Conservation (phyloP, 208 protist species). For the Vickermania ingenoplastis region DNA sequence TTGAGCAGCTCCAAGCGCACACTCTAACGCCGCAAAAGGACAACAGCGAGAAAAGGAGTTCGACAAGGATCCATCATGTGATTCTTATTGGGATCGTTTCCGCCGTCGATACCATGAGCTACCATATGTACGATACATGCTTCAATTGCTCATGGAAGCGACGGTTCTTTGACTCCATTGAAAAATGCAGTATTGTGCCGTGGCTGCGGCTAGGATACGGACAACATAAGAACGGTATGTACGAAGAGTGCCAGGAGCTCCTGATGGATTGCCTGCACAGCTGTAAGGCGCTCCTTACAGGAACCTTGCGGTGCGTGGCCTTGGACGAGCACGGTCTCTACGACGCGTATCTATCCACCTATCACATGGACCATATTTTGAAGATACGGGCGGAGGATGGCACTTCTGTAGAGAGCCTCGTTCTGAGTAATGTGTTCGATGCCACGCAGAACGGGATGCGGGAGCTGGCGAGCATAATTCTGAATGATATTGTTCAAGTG, state of each 20-base stretch:
- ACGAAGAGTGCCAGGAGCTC: background rate
- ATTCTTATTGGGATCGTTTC: background rate
- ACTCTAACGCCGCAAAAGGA: no score
- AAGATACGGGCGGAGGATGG: no score
- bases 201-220: background rate
- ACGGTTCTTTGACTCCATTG: background rate
- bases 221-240: background rate
- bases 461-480: no score
- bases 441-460: no score
- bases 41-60: no score
- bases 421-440: no score
- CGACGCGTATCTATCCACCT: no score
- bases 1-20: no score
- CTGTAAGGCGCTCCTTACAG: background rate
- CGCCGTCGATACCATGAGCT: background rate
- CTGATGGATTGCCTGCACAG: background rate
- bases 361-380: no score
- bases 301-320: background rate
- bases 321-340: background rate
- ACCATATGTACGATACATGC: background rate
- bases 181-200: background rate
- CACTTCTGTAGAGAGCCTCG: no score
- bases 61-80: no score
- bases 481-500: no score
- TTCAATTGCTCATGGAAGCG: background rate